A percentile compares a stretch with the other conserved stretches of the same genome.
phyloP scores from a whole-genome alignment of 805 yeast genomes.

The Candida quercuum region DNA sequence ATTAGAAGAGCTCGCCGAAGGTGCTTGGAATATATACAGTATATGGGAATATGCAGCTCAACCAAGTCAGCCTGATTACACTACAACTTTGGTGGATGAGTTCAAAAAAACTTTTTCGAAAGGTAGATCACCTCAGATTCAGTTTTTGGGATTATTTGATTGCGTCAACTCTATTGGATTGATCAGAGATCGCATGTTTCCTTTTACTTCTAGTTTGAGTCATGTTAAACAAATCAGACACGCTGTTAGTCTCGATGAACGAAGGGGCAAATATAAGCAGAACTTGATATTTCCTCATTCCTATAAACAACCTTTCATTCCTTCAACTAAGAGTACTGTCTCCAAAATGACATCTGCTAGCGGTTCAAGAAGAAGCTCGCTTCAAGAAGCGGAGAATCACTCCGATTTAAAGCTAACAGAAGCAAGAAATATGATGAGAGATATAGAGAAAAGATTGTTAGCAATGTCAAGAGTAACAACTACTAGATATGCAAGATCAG shows the following conservation, averaged over 20 bases:
- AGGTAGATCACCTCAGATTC: slow-evolving; percentile 34
- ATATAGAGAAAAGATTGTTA: slow-evolving; percentile 9
- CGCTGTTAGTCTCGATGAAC: slow-evolving; percentile 63
- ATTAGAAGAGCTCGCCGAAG: slow-evolving; percentile 46
- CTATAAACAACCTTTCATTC: slow-evolving; percentile 26
- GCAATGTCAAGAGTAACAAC: not conserved
- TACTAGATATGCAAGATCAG: slow-evolving; percentile 1
- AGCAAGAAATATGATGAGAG: slow-evolving; percentile 13
- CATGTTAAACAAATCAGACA: slow-evolving; percentile 58
- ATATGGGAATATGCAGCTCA: slow-evolving; percentile 58
- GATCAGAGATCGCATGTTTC: slow-evolving; percentile 51
- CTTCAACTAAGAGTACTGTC: slow-evolving; percentile 5
- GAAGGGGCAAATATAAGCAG: slow-evolving; percentile 59
- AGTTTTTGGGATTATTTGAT: slow-evolving; percentile 66
- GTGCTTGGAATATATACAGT: slow-evolving; percentile 60
- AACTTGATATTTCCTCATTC: slow-evolving; percentile 44
- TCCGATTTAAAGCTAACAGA: slow-evolving; percentile 3
- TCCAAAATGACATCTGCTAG: not conserved
- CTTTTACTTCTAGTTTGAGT: slow-evolving; percentile 45
- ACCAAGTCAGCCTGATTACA: slow-evolving; percentile 39
- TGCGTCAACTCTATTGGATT: slow-evolving; percentile 65
- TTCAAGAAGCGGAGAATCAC: not conserved
- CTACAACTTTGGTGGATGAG: slow-evolving; percentile 43
- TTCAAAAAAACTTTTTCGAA: slow-evolving; percentile 52
- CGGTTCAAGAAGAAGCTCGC: slow-evolving; percentile 1